Conservation (phyloP, 306 rosid species). For the Sicyos baderoa region DNA sequence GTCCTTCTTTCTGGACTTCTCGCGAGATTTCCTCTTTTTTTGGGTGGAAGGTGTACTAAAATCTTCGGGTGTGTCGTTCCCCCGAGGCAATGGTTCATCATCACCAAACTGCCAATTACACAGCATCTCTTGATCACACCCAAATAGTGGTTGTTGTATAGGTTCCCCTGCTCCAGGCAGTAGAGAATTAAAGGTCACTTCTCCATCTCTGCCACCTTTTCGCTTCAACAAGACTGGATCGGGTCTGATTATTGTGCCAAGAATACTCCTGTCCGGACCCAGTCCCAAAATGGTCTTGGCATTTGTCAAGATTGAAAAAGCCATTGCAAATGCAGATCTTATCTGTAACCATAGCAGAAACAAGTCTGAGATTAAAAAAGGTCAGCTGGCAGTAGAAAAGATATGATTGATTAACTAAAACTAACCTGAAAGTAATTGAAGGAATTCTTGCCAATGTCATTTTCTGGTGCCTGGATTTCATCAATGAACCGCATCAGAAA, state of each 20-base stretch:
- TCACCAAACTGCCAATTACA: slow-evolving; percentile 65
- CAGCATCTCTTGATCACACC: slow-evolving; percentile 41
- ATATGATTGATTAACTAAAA: slow-evolving; percentile 24
- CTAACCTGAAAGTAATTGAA: slow-evolving; percentile 87
- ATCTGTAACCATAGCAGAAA: slow-evolving; percentile 37
- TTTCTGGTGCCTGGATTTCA: slow-evolving; percentile 63
- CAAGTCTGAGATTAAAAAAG: neutral
- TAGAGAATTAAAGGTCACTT: slow-evolving; percentile 55
- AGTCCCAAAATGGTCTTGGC: slow-evolving; percentile 50
- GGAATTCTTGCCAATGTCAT: slow-evolving; percentile 92
- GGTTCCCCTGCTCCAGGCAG: slow-evolving; percentile 96
- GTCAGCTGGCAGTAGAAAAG: neutral
- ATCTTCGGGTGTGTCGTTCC: slow-evolving; percentile 25
- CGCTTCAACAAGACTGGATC: slow-evolving; percentile 62
- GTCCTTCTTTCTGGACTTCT: slow-evolving; percentile 39
- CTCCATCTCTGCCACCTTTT: slow-evolving; percentile 66
- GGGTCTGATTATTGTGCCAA: slow-evolving; percentile 91
- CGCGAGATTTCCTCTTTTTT: slow-evolving; percentile 55
- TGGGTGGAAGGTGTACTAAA: slow-evolving; percentile 25
- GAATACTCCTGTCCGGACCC: slow-evolving; percentile 74
- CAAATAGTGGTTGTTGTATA: slow-evolving; percentile 30
- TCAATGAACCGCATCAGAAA: slow-evolving; percentile 11
- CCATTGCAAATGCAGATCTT: slow-evolving; percentile 87
- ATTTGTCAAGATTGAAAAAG: slow-evolving; percentile 63
- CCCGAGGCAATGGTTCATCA: slow-evolving; percentile 73